phyloP scores from a whole-genome alignment of 495 filamentous ascomycete genomes.

The Penicillium longicatenatum region DNA sequence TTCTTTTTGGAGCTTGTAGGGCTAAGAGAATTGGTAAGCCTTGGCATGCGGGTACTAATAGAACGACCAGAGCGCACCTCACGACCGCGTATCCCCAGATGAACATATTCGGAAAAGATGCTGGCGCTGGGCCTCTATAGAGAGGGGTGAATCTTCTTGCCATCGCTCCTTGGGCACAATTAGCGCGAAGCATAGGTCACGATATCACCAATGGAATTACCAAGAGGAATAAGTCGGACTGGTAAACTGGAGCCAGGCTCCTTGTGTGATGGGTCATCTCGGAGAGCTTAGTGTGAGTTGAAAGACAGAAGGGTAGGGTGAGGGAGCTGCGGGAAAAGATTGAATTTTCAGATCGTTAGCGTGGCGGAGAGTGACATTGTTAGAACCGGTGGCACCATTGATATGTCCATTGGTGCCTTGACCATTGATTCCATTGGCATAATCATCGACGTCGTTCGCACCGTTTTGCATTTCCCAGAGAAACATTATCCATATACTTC shows the following conservation, averaged over 20 bases:
- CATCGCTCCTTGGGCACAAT: constrained; percentile 10
- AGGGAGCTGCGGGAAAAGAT: background rate
- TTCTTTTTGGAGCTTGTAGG: background rate
- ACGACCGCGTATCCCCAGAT: constrained; percentile 12
- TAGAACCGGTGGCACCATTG: too few species aligned
- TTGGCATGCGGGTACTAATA: background rate
- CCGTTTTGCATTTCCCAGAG: too few species aligned
- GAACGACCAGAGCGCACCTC: background rate
- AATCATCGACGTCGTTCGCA: too few species aligned
- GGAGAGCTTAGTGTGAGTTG: background rate
- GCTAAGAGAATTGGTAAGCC: background rate
- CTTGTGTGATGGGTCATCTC: background rate
- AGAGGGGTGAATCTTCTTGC: constrained; percentile 10
- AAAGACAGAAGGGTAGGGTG: background rate
- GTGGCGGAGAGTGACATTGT: too few species aligned
- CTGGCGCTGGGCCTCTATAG: constrained; percentile 11
- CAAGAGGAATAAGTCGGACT: constrained; percentile 13
- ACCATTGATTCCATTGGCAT: too few species aligned
- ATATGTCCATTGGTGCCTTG: too few species aligned
- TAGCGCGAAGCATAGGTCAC: background rate
- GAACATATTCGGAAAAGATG: constrained; percentile 10
- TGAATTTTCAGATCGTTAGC: too few species aligned
- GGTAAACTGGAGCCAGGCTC: background rate
- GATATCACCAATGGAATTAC: constrained; percentile 3
- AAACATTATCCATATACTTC: too few species aligned